Percentiles rank a stretch among this genome's conserved stretches.
Evolutionary conservation across 1,284 basidiomycete genomes (phyloP).

Genomic region (Cryptococcus hybrid): DNA sequence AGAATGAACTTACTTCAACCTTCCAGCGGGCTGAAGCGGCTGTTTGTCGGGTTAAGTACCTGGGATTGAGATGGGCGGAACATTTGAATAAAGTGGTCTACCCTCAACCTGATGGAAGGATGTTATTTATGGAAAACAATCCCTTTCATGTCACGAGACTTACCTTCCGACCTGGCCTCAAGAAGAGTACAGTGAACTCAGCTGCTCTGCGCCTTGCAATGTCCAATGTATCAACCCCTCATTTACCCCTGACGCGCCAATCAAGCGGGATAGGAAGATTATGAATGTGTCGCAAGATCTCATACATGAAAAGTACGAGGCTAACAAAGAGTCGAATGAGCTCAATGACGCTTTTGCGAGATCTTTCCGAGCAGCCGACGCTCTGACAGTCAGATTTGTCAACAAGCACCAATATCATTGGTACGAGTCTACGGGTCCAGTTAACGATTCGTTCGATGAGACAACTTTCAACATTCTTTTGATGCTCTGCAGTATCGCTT

Average conservation of each 20-base stretch:
- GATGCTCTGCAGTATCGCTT: background rate
- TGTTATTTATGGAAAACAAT: slow-evolving; percentile 3
- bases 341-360: background rate
- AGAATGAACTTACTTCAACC: background rate
- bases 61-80: slow-evolving; percentile 3
- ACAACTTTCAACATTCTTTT: slow-evolving; percentile 4
- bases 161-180: slow-evolving; percentile 9
- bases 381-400: slow-evolving; percentile 4
- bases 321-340: background rate
- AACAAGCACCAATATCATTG: slow-evolving; percentile 12
- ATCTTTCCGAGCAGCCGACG: background rate
- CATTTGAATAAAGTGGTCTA: slow-evolving; percentile 7
- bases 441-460: slow-evolving; percentile 3
- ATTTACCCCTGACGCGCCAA: background rate
- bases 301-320: background rate
- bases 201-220: background rate
- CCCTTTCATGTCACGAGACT: slow-evolving; percentile 6
- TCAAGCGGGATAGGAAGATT: background rate
- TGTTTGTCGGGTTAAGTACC: background rate
- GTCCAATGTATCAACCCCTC: background rate
- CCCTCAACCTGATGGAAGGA: background rate
- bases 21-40: background rate
- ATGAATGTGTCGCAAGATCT: background rate
- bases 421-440: background rate
- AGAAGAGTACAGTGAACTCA: background rate